These are phyloP conservation scores for Poa pratensis DNA, from an alignment of 176 grass and related monocot genomes.

Conservation along the genomic window DNA sequence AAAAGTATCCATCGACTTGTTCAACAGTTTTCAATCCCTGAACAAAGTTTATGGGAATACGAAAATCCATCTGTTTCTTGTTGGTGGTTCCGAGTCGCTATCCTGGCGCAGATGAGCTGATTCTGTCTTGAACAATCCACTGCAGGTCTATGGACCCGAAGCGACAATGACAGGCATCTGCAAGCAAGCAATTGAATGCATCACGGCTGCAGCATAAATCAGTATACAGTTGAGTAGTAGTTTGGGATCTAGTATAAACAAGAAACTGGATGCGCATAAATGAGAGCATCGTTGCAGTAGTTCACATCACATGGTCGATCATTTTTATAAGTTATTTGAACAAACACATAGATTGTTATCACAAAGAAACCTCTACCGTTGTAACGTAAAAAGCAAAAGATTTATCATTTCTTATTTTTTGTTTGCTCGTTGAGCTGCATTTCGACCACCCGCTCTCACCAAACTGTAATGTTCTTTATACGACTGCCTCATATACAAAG, in stretches of 20 bases:
- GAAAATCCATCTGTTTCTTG: not conserved
- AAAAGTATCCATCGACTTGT: conserved; percentile 8
- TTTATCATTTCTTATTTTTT: conserved; percentile 20
- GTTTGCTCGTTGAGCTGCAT: not conserved
- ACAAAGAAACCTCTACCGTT: conserved; percentile 26
- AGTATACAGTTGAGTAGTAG: not conserved
- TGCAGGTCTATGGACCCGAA: conserved; percentile 90
- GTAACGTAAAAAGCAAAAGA: conserved; percentile 7
- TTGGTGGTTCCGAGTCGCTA: conserved; percentile 11
- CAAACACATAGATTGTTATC: not conserved
- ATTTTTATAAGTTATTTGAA: conserved; percentile 11
- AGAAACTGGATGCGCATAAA: conserved; percentile 50
- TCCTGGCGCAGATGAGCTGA: not conserved
- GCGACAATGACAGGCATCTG: conserved; percentile 94
- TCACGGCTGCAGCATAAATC: conserved; percentile 65
- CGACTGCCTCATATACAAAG: not conserved
- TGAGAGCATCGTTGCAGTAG: conserved; percentile 31
- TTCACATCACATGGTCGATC: conserved; percentile 10
- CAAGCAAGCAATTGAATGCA: conserved; percentile 92
- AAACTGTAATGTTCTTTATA: not conserved
- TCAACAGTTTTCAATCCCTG: not conserved
- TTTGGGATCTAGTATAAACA: conserved; percentile 61
- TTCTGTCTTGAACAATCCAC: conserved; percentile 28
- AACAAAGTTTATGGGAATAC: not conserved
- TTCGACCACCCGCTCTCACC: not conserved